phyloP scores from a whole-genome alignment of 768 basidiomycete genomes.

The Cystofilobasidium capitatum region DNA sequence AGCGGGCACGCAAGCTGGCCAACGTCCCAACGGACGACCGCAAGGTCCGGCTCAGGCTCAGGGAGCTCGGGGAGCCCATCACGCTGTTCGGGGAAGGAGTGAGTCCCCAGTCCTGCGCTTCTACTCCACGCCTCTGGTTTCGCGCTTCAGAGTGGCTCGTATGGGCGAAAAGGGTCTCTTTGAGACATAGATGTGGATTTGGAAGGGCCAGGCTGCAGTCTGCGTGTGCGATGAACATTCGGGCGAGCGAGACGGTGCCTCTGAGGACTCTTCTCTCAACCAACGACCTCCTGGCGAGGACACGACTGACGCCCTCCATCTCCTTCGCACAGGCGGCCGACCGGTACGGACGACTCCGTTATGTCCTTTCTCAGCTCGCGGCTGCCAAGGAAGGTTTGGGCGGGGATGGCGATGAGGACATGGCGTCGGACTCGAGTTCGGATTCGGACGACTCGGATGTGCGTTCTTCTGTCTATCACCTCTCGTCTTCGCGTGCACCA shows the following conservation, averaged over 20 bases:
- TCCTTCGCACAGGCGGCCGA: conserved; percentile 70
- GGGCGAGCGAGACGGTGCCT: neutral
- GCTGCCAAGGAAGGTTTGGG: conserved; percentile 71
- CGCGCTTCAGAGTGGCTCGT: neutral
- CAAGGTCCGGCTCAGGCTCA: conserved; percentile 74
- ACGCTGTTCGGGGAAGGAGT: conserved; percentile 96
- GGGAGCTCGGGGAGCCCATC: conserved; percentile 93
- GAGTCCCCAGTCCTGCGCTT: no score
- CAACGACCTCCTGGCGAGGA: neutral
- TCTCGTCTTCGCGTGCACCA: no score
- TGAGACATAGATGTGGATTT: no score
- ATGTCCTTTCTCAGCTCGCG: conserved; percentile 87
- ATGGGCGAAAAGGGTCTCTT: neutral
- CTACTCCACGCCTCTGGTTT: no score
- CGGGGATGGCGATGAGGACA: conserved; percentile 48
- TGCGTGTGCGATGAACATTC: no score
- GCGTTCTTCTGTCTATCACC: conserved; percentile 28
- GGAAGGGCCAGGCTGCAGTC: no score
- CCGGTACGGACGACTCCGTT: conserved; percentile 86
- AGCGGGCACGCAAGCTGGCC: conserved; percentile 82
- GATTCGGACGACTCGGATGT: conserved; percentile 64
- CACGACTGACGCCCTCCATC: neutral
- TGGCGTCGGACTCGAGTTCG: conserved; percentile 39
- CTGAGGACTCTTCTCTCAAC: neutral
- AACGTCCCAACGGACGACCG: conserved; percentile 89